Base-by-base conservation (phyloP, 2,329 filamentous ascomycete genomes). In the Ophiostoma fasciatum region DNA sequence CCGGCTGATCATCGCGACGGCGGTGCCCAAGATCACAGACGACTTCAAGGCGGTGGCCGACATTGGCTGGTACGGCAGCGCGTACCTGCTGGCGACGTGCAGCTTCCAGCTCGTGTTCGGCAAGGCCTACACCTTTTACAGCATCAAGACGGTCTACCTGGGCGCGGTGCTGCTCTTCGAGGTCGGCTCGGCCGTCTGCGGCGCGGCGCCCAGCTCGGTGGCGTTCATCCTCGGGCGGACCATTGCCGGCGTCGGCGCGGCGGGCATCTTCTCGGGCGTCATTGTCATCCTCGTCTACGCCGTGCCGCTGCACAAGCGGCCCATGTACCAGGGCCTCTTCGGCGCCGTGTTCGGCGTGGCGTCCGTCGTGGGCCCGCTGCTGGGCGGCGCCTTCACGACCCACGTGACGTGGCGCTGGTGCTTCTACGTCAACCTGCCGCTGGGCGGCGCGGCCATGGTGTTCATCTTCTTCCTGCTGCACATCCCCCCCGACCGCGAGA, bases 201-300 rank as follows among this genome's bases (percentile, higher is more conserved):
- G 66, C 42, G 42, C 59, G 44, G 61, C 63, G 7, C 60, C 60
- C 37, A 58, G 59, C 42, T 59, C 63, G 20, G 59, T 58, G 25
- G 55, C 64, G 35, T 59, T 67, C 18, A 64, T 70, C 37, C 60
- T 61, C 45, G 66, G 65, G 33, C 62, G 65, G 32, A 65, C 65
- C 36, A 61, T 68, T 15, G 56, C 61, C 13, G 58, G 57, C 28
- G 54, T 66, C 19, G 54, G 57, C 1, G 61, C 61, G 9, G 60
- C 68, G 12, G 69, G 62, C 12, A 34, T 44, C 29, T 27, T 28
- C 31, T 35, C 37, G 14, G 60, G 60, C 0, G 51, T 51, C 4
- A 56, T 61, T 48, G 60, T 51, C 12, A 59, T 63, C 36, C 57
- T 62, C 39, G 40, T 33, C 23, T 58, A 51, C 28, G 36, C 47